phyloP scores from a whole-genome alignment of 495 filamentous ascomycete genomes.

The Corynascus novoguineensis region DNA sequence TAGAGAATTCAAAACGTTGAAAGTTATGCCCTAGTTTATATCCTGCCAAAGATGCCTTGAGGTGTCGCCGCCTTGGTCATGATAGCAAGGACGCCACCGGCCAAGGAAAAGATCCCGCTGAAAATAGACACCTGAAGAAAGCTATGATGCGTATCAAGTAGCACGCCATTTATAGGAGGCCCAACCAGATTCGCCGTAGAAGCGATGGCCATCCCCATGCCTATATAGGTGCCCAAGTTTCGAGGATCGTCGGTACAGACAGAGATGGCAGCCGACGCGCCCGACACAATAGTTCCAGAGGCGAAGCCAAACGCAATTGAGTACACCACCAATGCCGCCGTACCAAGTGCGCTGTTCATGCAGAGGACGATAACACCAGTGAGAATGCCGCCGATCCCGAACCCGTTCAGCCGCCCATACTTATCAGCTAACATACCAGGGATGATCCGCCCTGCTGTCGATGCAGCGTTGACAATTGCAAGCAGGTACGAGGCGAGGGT shows the following conservation, averaged over 20 bases:
- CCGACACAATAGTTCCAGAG: slow-evolving; percentile 45
- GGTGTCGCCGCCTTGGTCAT: slow-evolving; percentile 28
- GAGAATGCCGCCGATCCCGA: slow-evolving; percentile 29
- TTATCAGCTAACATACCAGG: slow-evolving; percentile 52
- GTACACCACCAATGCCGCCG: slow-evolving; percentile 38
- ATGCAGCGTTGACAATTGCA: slow-evolving; percentile 49
- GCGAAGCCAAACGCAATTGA: slow-evolving; percentile 35
- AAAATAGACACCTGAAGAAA: slow-evolving; percentile 43
- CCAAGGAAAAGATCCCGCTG: slow-evolving; percentile 40
- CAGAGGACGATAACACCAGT: slow-evolving; percentile 42
- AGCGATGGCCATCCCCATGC: slow-evolving; percentile 46
- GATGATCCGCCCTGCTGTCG: slow-evolving; percentile 52
- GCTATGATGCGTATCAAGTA: slow-evolving; percentile 38
- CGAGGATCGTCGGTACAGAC: slow-evolving; percentile 36
- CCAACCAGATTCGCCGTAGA: slow-evolving; percentile 45
- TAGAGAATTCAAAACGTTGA: too few relatives aligned
- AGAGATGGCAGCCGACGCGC: slow-evolving; percentile 39
- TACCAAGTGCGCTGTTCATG: slow-evolving; percentile 32
- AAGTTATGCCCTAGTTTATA: too few relatives aligned
- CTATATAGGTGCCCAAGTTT: slow-evolving; percentile 51
- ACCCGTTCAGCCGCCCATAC: slow-evolving; percentile 48
- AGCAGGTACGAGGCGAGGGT: slow-evolving; percentile 51
- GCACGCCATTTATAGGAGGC: slow-evolving; percentile 48
- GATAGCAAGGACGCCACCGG: slow-evolving; percentile 26
- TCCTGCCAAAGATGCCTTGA: slow-evolving; percentile 28